phyloP scores from a whole-genome alignment of 1,139 yeast species.

The Protomyces macrosporus region DNA sequence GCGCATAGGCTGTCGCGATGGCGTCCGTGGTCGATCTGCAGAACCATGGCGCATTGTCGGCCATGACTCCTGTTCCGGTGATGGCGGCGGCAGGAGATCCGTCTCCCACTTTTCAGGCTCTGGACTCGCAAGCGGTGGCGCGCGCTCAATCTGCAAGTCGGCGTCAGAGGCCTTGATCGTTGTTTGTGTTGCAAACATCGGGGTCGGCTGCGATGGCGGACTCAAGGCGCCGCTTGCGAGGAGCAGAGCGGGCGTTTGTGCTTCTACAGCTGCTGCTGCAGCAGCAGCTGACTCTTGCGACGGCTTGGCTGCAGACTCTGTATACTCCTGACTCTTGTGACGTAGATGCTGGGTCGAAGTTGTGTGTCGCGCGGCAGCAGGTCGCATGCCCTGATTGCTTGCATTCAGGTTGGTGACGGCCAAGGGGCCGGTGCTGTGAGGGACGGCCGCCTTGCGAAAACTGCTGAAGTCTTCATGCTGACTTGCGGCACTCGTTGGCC shows the following conservation, averaged over 20 bases:
- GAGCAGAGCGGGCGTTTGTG: not conserved
- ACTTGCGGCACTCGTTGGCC: slow-evolving; percentile 21
- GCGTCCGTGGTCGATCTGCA: not conserved
- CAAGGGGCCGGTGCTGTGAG: not conserved
- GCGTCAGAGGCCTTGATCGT: slow-evolving; percentile 6
- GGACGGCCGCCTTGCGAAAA: not conserved
- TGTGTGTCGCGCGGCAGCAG: slow-evolving; percentile 5
- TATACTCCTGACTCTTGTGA: too few species aligned
- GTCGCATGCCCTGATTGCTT: slow-evolving; percentile 7
- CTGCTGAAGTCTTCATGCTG: not conserved
- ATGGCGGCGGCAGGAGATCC: not conserved
- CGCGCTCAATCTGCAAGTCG: not conserved
- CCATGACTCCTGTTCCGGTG: not conserved
- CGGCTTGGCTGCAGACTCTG: not conserved
- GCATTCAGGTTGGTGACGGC: not conserved
- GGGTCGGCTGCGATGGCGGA: not conserved
- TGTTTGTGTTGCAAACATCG: not conserved
- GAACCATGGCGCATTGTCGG: not conserved
- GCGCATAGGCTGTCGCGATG: slow-evolving; percentile 1
- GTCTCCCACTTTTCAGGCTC: not conserved
- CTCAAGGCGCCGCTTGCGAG: slow-evolving; percentile 4
- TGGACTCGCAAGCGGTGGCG: not conserved
- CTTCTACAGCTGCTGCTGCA: too few species aligned
- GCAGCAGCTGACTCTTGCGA: not conserved
- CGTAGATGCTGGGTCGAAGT: slow-evolving; percentile 3